These are phyloP conservation scores for Botryotinia globosa DNA, from an alignment of 2,329 filamentous ascomycete species.

Conservation along the genomic window DNA sequence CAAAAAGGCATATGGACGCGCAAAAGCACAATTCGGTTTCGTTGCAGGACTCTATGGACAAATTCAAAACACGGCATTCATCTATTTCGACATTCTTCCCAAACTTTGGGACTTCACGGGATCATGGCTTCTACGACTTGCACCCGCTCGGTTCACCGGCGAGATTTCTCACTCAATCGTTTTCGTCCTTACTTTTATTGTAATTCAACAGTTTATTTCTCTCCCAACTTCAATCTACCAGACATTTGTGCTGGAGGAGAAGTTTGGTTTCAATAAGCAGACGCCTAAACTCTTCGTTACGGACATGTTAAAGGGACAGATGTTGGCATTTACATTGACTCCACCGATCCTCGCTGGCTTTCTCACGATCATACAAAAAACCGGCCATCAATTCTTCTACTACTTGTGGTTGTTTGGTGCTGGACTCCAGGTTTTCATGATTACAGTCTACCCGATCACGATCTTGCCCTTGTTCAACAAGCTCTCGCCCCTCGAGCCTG, in stretches of 20 bases:
- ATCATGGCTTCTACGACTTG: slow-evolving; percentile 67
- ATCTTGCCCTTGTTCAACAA: slow-evolving; percentile 98
- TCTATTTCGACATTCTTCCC: slow-evolving; percentile 87
- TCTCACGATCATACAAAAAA: slow-evolving; percentile 90
- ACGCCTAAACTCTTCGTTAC: slow-evolving; percentile 82
- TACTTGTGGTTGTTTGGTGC: slow-evolving; percentile 95
- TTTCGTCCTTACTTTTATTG: slow-evolving; percentile 83
- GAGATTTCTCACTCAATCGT: slow-evolving; percentile 92
- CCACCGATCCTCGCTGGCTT: slow-evolving; percentile 89
- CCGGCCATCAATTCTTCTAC: slow-evolving; percentile 93
- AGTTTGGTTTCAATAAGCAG: slow-evolving; percentile 99
- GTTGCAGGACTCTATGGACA: slow-evolving; percentile 79
- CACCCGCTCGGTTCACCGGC: slow-evolving; percentile 76
- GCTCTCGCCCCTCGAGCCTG: slow-evolving; percentile 84
- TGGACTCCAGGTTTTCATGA: slow-evolving; percentile 86
- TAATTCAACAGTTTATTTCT: slow-evolving; percentile 75
- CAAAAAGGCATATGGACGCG: slow-evolving; percentile 78
- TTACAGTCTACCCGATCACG: slow-evolving; percentile 91
- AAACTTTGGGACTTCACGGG: slow-evolving; percentile 86
- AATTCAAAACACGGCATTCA: slow-evolving; percentile 82
- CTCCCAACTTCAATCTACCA: slow-evolving; percentile 85
- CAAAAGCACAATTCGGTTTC: slow-evolving; percentile 89
- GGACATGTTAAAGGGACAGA: slow-evolving; percentile 88
- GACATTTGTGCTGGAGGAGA: slow-evolving; percentile 93
- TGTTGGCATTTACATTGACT: slow-evolving; percentile 74